phyloP scores from a whole-genome alignment of 257 asterid species.

The Scutellaria minor region DNA sequence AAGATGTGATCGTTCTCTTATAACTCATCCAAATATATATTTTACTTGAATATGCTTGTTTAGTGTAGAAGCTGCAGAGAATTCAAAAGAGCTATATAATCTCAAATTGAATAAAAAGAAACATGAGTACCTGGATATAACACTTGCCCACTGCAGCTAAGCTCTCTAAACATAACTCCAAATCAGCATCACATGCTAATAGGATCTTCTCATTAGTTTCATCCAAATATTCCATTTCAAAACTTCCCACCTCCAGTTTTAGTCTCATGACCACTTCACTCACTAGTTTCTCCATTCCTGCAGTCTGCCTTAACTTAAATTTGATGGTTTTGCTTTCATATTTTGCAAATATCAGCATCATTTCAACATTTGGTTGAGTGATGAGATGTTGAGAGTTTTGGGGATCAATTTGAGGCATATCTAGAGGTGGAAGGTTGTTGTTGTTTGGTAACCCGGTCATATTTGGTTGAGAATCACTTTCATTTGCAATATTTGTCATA shows the following conservation, averaged over 20 bases:
- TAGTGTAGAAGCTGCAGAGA: no score
- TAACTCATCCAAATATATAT: no score
- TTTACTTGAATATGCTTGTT: no score
- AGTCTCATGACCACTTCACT: not conserved
- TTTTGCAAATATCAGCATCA: not conserved
- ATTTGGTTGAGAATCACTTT: not conserved
- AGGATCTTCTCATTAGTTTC: not conserved
- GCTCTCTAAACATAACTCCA: not conserved
- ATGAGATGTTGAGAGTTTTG: not conserved
- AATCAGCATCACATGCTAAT: not conserved
- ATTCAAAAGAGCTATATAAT: no score
- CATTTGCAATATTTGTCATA: not conserved
- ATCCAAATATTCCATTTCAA: slow-evolving; percentile 1
- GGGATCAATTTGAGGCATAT: not conserved
- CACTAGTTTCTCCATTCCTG: not conserved
- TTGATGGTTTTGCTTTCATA: not conserved
- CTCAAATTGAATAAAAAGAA: no score
- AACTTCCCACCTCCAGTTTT: not conserved
- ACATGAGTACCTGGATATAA: no score
- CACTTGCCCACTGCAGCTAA: not conserved
- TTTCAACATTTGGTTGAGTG: not conserved
- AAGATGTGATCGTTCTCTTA: no score
- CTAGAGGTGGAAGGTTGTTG: not conserved
- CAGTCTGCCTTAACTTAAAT: not conserved
- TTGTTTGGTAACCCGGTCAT: not conserved